A percentile compares a stretch with the other conserved stretches of the same genome.
Conservation (phyloP, 2,329 filamentous ascomycete genomes). For the Xenoacremonium recifei region DNA sequence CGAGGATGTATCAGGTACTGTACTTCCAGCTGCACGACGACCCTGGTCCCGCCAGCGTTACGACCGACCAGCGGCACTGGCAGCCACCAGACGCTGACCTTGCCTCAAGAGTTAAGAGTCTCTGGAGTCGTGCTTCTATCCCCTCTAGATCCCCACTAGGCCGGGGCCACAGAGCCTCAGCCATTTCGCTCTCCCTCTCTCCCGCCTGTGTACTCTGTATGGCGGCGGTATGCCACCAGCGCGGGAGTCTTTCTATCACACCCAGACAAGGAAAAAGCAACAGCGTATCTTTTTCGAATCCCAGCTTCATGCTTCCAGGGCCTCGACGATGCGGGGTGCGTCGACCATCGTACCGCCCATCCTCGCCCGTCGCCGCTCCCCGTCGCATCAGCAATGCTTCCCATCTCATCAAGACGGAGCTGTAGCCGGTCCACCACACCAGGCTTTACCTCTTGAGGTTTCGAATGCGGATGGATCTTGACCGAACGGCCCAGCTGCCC, state of each 20-base stretch:
- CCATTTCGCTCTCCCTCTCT: slow-evolving; percentile 13
- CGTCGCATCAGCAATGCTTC: slow-evolving; percentile 4
- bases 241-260: no score
- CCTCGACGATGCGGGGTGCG: background rate
- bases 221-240: slow-evolving; percentile 20
- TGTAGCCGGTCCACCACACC: slow-evolving; percentile 4
- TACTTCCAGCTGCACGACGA: background rate
- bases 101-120: slow-evolving; percentile 1
- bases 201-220: slow-evolving; percentile 7
- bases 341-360: background rate
- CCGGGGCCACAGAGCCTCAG: slow-evolving; percentile 22
- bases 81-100: background rate
- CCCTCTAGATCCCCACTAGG: background rate
- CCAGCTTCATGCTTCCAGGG: slow-evolving; percentile 2
- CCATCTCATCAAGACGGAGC: background rate
- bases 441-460: background rate
- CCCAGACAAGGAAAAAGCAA: no score
- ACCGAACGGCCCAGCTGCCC: background rate
- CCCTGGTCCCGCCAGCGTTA: no score
- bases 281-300: background rate
- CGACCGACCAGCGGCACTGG: no score
- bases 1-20: slow-evolving; percentile 21
- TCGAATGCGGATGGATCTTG: background rate
- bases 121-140: background rate
- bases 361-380: slow-evolving; percentile 16